These are phyloP conservation scores for Lodderomyces pseudojiufengensis DNA, from an alignment of 1,139 yeast genomes.

Conservation along the genomic window DNA sequence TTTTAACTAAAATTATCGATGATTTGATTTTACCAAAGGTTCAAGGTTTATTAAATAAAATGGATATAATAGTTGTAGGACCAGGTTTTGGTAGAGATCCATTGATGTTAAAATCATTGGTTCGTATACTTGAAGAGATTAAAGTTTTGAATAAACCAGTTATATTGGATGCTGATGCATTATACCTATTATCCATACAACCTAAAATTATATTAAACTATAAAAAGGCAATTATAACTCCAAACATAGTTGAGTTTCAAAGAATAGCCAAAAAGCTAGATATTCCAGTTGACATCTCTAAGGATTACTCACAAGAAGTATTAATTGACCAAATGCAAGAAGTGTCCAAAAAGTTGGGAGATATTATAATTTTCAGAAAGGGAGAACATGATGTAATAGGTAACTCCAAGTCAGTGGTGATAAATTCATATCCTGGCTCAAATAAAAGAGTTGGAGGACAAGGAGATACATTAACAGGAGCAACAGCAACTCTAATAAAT, in stretches of 20 bases:
- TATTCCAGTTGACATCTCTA: slow-evolving; percentile 28
- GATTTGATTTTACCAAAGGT: slow-evolving; percentile 54
- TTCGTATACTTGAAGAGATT: slow-evolving; percentile 54
- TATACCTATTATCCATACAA: slow-evolving; percentile 55
- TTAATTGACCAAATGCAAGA: slow-evolving; percentile 28
- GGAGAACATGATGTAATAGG: slow-evolving; percentile 67
- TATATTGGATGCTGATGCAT: slow-evolving; percentile 86
- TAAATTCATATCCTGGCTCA: slow-evolving; percentile 56
- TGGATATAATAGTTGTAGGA: slow-evolving; percentile 83
- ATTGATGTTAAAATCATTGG: slow-evolving; percentile 59
- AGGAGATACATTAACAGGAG: slow-evolving; percentile 46
- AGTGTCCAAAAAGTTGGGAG: slow-evolving; percentile 57
- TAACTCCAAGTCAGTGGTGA: slow-evolving; percentile 31
- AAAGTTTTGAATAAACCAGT: slow-evolving; percentile 55
- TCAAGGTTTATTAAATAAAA: slow-evolving; percentile 50
- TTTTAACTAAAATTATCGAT: slow-evolving; percentile 33
- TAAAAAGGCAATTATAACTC: slow-evolving; percentile 69
- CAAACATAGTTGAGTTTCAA: slow-evolving; percentile 81
- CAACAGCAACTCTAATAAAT: slow-evolving; percentile 37
- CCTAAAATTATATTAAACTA: slow-evolving; percentile 52
- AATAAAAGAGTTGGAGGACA: slow-evolving; percentile 45
- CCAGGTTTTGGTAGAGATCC: slow-evolving; percentile 91
- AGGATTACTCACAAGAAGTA: slow-evolving; percentile 21
- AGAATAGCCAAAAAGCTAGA: slow-evolving; percentile 52
- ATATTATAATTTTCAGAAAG: slow-evolving; percentile 67